Evolutionary conservation across 345 rosid genomes (phyloP), one percentile per base, ranked within the genome.

Genomic region (Chamaenerion angustifolium): DNA sequence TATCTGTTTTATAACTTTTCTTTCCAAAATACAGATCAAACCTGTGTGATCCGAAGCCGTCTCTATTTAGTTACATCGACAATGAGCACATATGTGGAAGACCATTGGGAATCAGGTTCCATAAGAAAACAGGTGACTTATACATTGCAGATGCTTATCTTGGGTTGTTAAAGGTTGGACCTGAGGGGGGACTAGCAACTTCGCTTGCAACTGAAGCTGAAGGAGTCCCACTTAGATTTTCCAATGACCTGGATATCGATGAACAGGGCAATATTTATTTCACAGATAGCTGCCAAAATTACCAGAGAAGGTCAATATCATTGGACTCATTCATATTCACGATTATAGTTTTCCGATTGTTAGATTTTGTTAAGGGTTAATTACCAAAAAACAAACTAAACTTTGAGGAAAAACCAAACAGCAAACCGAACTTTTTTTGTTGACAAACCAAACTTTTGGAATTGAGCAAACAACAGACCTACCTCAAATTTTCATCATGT

Each of bases 141-240:
- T 82, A 71, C 73, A 80, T 82, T 0, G 93, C 86, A 1, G 95
- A 86, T 70, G 82, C 93, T 27, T 86, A 86, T 61, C 66, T 82
- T 50, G 88, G 95, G 58, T 77, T 86, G 64, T 67, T 82, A 58
- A 80, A 73, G 63, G 86, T 86, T 6, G 86, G 93, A 18, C 78
- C 76, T 16, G 69, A 76, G 52, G 93, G 95, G 50, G 93, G 95
- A 5, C 17, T 76, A 44, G 88, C 95, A 40, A 76, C 70, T 27
- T 59, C 64, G 15, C 57, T 85, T 0, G 12, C 76, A 19, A 66
- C 71, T 27, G 73, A 67, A 48, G 81, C 68, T 10, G 70, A 71
- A 43, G 71, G 71, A 35, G 54, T 60, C 11, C 76, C 76, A 0
- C 51, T 80, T 6, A 11, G 44, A 42, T 82, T 86, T 61, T 69